Conservation (phyloP, 1,284 basidiomycete genomes). For the Crucibulum cyathiforme region DNA sequence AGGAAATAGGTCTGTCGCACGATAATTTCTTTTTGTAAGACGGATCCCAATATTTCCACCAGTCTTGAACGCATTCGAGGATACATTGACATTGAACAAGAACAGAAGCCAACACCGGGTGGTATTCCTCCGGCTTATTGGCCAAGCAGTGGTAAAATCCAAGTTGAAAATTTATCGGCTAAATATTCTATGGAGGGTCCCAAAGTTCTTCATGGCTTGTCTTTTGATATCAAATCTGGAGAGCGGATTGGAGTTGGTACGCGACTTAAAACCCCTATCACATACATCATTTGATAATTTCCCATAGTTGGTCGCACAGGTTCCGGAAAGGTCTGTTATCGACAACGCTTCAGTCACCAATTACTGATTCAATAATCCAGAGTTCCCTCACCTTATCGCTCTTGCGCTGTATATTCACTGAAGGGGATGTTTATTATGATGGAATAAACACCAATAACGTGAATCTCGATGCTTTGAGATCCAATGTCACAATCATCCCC, state of each 20-base stretch:
- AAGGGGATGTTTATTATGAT: slow-evolving; percentile 63
- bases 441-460: slow-evolving; percentile 49
- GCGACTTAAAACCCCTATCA: no score
- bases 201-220: slow-evolving; percentile 60
- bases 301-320: slow-evolving; percentile 72
- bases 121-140: slow-evolving; percentile 78
- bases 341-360: slow-evolving; percentile 45
- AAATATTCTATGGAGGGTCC: slow-evolving; percentile 57
- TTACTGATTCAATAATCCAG: slow-evolving; percentile 41
- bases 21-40: not conserved
- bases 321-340: slow-evolving; percentile 65
- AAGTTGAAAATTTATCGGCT: slow-evolving; percentile 67
- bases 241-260: slow-evolving; percentile 66
- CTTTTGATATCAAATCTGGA: slow-evolving; percentile 62
- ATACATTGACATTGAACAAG: slow-evolving; percentile 77
- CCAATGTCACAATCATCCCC: slow-evolving; percentile 68
- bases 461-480: slow-evolving; percentile 70
- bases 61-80: slow-evolving; percentile 79
- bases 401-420: slow-evolving; percentile 62
- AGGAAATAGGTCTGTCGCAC: not conserved
- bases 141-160: slow-evolving; percentile 75
- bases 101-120: slow-evolving; percentile 53
- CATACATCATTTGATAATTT: not conserved
- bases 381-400: slow-evolving; percentile 58
- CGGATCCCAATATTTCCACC: not conserved